A percentile compares a stretch with the other conserved stretches of the same genome.
phyloP scores from a whole-genome alignment of 1,139 yeast species.

The Nakaseomyces sp. region DNA sequence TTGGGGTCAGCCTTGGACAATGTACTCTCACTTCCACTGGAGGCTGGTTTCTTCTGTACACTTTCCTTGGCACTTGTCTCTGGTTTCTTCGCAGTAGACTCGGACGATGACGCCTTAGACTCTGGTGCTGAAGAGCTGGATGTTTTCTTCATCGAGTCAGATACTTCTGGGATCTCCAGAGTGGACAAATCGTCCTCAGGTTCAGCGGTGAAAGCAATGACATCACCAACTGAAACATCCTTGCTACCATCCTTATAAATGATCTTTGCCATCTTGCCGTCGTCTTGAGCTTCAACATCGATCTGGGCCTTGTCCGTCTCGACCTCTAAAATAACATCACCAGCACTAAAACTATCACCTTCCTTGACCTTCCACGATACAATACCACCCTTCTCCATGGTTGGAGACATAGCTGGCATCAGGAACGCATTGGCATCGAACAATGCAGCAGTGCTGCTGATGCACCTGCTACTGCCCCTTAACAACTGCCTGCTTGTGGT shows the following conservation, averaged over 20 bases:
- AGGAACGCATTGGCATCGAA: conserved; percentile 50
- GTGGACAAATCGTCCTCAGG: conserved; percentile 69
- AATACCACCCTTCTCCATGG: conserved; percentile 97
- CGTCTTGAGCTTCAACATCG: conserved; percentile 89
- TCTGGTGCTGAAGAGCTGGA: not conserved
- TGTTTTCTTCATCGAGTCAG: conserved; percentile 17
- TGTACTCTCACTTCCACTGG: conserved; percentile 5
- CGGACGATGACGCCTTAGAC: conserved; percentile 17
- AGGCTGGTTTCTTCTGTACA: conserved; percentile 10
- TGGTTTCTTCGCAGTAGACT: conserved; percentile 10
- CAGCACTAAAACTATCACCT: conserved; percentile 70
- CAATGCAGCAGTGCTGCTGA: conserved; percentile 7
- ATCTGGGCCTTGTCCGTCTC: conserved; percentile 93
- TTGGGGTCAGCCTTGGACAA: conserved; percentile 44
- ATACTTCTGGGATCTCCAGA: conserved; percentile 51
- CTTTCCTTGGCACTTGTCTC: conserved; percentile 8
- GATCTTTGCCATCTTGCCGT: conserved; percentile 79
- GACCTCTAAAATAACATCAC: conserved; percentile 80
- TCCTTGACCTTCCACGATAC: conserved; percentile 85
- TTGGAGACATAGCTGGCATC: conserved; percentile 99
- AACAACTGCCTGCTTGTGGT: not conserved
- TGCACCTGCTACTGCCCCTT: not conserved
- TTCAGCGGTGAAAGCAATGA: conserved; percentile 85
- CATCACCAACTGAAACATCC: conserved; percentile 75
- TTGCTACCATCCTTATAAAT: conserved; percentile 61